Conservation (phyloP, 164 flowering plant genomes). For the Sextonia rubra region DNA sequence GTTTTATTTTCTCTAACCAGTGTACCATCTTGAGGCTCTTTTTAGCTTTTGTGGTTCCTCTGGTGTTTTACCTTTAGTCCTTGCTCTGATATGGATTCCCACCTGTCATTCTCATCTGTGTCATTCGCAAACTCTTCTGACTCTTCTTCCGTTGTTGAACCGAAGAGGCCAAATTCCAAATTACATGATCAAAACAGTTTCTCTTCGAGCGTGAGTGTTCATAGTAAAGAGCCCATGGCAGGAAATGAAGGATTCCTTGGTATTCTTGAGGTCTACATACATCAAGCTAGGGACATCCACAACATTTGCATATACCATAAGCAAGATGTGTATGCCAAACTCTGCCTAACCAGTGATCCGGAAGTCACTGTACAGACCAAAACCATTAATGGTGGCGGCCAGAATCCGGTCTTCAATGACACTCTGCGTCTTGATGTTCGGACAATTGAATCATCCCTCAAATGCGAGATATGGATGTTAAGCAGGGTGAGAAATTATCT, state of each 20-base stretch:
- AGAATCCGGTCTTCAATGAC: conserved; percentile 83
- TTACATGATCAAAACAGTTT: conserved; percentile 15
- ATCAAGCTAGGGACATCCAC: conserved; percentile 90
- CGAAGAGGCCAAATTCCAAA: conserved; percentile 29
- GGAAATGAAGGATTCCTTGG: conserved; percentile 38
- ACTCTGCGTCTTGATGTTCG: conserved; percentile 52
- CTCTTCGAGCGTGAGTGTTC: conserved; percentile 22
- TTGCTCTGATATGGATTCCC: conserved; percentile 54
- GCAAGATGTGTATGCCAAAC: conserved; percentile 97
- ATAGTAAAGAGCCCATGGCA: conserved; percentile 22
- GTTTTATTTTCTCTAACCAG: not conserved
- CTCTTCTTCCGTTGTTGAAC: conserved; percentile 19
- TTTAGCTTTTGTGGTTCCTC: conserved; percentile 2
- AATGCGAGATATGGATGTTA: conserved; percentile 96
- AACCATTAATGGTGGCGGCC: conserved; percentile 87
- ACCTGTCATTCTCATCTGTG: conserved; percentile 50
- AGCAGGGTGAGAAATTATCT: conserved; percentile 88
- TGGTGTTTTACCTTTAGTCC: conserved; percentile 6
- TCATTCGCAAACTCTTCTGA: conserved; percentile 38
- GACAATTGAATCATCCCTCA: conserved; percentile 59
- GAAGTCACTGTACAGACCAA: conserved; percentile 61
- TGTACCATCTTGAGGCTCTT: not conserved
- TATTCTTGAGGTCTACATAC: conserved; percentile 66
- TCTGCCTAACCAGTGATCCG: conserved; percentile 75
- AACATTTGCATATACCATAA: conserved; percentile 98